These are phyloP conservation scores for Phoma sp. DNA, from an alignment of 2,329 filamentous ascomycete species.

Conservation along the genomic window DNA sequence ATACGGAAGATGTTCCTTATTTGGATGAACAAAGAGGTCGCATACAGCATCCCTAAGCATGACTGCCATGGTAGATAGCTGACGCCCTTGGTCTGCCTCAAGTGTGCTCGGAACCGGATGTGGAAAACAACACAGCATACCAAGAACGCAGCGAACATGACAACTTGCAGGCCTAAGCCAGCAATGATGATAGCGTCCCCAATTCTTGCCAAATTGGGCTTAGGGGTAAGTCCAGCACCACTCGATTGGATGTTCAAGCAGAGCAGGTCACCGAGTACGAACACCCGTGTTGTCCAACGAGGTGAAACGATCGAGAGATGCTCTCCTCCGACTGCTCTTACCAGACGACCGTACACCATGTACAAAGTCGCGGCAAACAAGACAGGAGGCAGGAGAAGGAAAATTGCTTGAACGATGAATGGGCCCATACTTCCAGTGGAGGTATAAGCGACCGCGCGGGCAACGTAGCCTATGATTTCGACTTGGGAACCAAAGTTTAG, in stretches of 20 bases:
- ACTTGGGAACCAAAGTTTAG: slow-evolving; percentile 41
- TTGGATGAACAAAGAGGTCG: no score
- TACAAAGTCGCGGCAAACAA: slow-evolving; percentile 54
- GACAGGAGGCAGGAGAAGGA: slow-evolving; percentile 51
- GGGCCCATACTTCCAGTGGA: slow-evolving; percentile 33
- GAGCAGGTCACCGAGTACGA: slow-evolving; percentile 47
- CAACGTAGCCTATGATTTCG: slow-evolving; percentile 60
- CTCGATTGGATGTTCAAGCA: no score
- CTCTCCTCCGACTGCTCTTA: slow-evolving; percentile 46
- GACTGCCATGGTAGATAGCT: no score
- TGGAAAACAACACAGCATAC: slow-evolving; percentile 58
- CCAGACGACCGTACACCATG: slow-evolving; percentile 51
- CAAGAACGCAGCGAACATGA: slow-evolving; percentile 63
- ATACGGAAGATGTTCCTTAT: no score
- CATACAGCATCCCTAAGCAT: no score
- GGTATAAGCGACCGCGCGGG: slow-evolving; percentile 50
- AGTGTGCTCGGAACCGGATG: slow-evolving; percentile 41
- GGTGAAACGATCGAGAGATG: slow-evolving; percentile 50
- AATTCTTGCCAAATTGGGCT: neutral
- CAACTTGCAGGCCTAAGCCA: slow-evolving; percentile 63
- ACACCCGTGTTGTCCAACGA: slow-evolving; percentile 58
- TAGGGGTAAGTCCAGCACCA: slow-evolving; percentile 19
- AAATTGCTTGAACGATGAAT: slow-evolving; percentile 49
- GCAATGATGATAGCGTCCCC: slow-evolving; percentile 54
- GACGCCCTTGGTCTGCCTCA: slow-evolving; percentile 3